Conservation (phyloP, 2,329 filamentous ascomycete species). For the Colletotrichum sp. region DNA sequence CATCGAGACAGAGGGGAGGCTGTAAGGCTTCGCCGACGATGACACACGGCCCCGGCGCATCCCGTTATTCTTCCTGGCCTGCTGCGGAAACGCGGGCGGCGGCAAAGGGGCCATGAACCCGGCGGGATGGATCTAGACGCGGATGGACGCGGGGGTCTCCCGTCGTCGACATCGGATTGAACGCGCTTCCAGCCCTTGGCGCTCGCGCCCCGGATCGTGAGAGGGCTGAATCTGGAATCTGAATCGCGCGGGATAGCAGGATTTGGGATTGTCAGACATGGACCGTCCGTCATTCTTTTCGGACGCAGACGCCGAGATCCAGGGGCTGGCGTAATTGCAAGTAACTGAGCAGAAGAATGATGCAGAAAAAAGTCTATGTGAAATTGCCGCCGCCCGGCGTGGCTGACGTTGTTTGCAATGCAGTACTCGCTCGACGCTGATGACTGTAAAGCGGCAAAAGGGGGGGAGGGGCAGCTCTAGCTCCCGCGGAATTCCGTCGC, state of each 20-base stretch:
- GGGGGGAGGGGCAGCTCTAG: background rate
- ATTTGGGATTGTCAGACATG: background rate
- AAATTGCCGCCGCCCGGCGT: background rate
- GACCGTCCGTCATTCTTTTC: background rate
- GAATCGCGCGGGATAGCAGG: background rate
- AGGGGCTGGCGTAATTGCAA: background rate
- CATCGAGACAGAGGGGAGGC: background rate
- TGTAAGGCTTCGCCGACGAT: background rate
- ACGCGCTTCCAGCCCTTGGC: background rate
- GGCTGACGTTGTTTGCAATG: background rate
- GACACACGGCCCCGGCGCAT: background rate
- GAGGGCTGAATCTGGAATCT: background rate
- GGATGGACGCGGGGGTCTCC: background rate
- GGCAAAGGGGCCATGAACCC: slow-evolving; percentile 5
- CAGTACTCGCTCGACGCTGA: background rate
- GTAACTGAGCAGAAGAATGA: background rate
- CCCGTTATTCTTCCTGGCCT: background rate
- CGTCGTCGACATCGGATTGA: background rate
- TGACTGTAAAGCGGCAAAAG: background rate
- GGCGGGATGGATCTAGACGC: background rate
- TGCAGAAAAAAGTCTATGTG: background rate
- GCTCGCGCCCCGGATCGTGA: background rate
- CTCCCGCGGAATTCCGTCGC: background rate
- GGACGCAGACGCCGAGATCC: background rate
- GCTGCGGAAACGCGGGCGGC: background rate